Conservation (phyloP, 768 basidiomycete species). For the Kwoniella sp. region DNA sequence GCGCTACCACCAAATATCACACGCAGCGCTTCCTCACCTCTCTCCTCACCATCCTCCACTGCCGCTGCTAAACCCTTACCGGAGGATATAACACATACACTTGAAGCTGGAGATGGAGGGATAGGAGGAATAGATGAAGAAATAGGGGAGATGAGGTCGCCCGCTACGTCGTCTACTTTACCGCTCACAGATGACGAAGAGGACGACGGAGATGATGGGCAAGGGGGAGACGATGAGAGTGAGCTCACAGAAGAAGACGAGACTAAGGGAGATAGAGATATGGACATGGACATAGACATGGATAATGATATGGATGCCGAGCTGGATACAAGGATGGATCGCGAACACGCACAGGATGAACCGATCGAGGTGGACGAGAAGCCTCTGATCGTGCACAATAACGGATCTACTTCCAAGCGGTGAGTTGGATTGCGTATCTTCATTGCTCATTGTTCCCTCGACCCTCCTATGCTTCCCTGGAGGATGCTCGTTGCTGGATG, state of each 20-base stretch:
- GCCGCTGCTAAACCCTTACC: not conserved
- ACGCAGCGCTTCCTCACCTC: not conserved
- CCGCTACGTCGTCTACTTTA: slow-evolving; percentile 20
- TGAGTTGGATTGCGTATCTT: no score
- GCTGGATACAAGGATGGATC: not conserved
- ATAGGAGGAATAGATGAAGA: not conserved
- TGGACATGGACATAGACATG: not conserved
- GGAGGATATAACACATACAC: not conserved
- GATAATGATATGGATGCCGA: not conserved
- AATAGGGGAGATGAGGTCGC: slow-evolving; percentile 9
- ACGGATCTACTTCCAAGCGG: not conserved
- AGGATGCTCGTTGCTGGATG: no score
- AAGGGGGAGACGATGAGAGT: slow-evolving; percentile 4
- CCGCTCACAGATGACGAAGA: slow-evolving; percentile 39
- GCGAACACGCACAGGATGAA: not conserved
- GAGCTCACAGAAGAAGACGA: slow-evolving; percentile 15
- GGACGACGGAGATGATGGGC: slow-evolving; percentile 42
- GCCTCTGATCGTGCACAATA: not conserved
- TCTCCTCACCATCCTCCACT: not conserved
- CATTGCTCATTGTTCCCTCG: no score
- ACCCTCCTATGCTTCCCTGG: no score
- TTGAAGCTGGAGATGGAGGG: not conserved
- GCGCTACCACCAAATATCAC: not conserved
- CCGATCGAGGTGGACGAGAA: not conserved
- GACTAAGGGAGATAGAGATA: slow-evolving; percentile 6